Conservation (phyloP, 805 yeast genomes). For the Candida fluviatilis region DNA sequence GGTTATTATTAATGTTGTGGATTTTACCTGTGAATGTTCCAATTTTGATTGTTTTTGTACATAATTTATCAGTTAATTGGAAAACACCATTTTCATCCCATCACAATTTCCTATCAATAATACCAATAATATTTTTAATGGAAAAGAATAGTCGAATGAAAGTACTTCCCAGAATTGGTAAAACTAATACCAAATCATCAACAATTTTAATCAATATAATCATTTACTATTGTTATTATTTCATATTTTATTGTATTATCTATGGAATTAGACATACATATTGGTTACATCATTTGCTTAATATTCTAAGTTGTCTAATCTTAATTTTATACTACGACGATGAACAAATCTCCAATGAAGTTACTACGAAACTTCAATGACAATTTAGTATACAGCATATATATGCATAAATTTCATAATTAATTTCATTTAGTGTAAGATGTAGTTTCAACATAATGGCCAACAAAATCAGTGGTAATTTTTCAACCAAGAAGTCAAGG, state of each 20-base stretch:
- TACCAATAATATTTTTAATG: slow-evolving; percentile 63
- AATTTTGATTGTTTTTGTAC: slow-evolving; percentile 73
- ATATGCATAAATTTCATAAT: too few relatives aligned
- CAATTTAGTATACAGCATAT: too few relatives aligned
- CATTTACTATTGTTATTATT: slow-evolving; percentile 30
- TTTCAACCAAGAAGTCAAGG: too few relatives aligned
- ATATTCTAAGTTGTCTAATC: slow-evolving; percentile 56
- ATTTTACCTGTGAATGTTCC: slow-evolving; percentile 77
- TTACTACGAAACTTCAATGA: not conserved
- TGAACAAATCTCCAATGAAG: slow-evolving; percentile 1
- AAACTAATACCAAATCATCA: slow-evolving; percentile 10
- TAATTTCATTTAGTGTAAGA: too few relatives aligned
- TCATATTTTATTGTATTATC: slow-evolving; percentile 56
- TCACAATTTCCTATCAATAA: slow-evolving; percentile 73
- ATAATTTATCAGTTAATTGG: slow-evolving; percentile 75
- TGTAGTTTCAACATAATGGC: too few relatives aligned
- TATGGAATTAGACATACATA: slow-evolving; percentile 82
- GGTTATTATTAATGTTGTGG: slow-evolving; percentile 70
- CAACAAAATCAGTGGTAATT: too few relatives aligned
- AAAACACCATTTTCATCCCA: slow-evolving; percentile 81
- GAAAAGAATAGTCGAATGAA: slow-evolving; percentile 51
- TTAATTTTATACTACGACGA: slow-evolving; percentile 13
- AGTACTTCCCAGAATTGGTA: slow-evolving; percentile 36
- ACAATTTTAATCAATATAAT: slow-evolving; percentile 9
- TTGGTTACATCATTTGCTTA: slow-evolving; percentile 77